Percentiles rank a stretch among this genome's conserved stretches.
Evolutionary conservation across 345 rosid species (phyloP).

Genomic region (Moricandia arvensis): DNA sequence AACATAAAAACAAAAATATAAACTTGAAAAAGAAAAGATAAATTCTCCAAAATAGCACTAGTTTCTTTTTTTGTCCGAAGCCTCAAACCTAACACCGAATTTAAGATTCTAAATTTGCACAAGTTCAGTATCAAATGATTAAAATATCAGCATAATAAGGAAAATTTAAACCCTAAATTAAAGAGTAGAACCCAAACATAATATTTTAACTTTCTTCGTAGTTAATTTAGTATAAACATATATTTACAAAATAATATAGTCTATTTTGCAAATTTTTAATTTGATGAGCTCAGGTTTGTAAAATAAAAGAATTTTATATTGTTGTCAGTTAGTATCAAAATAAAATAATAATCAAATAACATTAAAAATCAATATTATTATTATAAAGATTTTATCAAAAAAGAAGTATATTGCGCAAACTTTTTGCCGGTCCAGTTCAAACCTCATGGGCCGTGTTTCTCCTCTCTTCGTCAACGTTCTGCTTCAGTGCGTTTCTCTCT

Average conservation of each 20-base stretch:
- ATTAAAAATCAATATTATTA: neutral
- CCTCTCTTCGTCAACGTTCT: conserved; percentile 17
- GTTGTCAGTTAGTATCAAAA: neutral
- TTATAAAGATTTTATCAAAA: neutral
- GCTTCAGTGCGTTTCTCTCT: neutral
- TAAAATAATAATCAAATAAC: neutral
- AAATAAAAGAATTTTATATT: neutral
- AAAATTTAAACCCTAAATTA: neutral
- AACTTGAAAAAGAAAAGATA: neutral
- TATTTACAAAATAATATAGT: neutral
- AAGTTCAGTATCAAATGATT: neutral
- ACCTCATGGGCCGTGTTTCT: conserved; percentile 9
- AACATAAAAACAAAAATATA: neutral
- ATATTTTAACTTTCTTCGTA: neutral
- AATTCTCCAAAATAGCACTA: neutral
- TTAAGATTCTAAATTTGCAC: neutral
- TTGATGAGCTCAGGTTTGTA: neutral
- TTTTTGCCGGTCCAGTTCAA: neutral
- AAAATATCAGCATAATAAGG: neutral
- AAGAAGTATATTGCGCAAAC: conserved; percentile 11
- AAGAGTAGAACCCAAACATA: neutral
- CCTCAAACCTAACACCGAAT: neutral
- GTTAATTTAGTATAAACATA: neutral
- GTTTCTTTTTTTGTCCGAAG: neutral
- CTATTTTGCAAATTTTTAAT: neutral